Conservation (phyloP, 306 rosid genomes). For the Begonia loranthoides region DNA sequence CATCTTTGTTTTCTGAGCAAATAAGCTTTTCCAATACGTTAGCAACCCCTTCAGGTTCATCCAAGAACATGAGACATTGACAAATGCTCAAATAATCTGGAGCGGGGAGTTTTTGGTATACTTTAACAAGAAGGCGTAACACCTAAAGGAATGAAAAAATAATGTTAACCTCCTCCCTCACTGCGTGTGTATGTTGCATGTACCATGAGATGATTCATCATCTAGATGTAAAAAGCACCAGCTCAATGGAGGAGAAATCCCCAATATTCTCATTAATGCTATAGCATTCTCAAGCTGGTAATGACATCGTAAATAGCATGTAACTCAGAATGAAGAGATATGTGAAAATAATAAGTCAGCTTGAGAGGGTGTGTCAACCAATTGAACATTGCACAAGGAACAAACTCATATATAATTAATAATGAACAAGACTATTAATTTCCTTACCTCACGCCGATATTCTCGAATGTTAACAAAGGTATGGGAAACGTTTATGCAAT, state of each 20-base stretch:
- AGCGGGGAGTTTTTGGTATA: constrained; percentile 81
- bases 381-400: too few species aligned
- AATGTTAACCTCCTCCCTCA: constrained; percentile 1
- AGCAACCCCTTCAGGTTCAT: constrained; percentile 85
- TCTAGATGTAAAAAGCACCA: background rate
- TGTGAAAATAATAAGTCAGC: too few species aligned
- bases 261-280: too few species aligned
- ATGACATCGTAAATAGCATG: too few species aligned
- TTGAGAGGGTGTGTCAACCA: too few species aligned
- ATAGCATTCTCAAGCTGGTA: too few species aligned
- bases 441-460: constrained; percentile 77
- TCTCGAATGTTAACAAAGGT: constrained; percentile 86
- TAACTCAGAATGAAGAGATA: too few species aligned
- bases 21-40: constrained; percentile 79
- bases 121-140: constrained; percentile 86
- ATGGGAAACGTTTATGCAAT: constrained; percentile 83
- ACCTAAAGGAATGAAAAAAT: constrained; percentile 35
- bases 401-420: too few species aligned
- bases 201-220: background rate
- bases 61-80: constrained; percentile 95
- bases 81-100: constrained; percentile 96
- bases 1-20: constrained; percentile 80
- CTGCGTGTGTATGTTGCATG: background rate
- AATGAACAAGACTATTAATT: background rate
- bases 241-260: too few species aligned